Percentiles rank a stretch among this genome's conserved stretches.
These are phyloP conservation scores for Austroboletus sp. DNA, from an alignment of 1,284 basidiomycete species.

Conservation along the genomic window DNA sequence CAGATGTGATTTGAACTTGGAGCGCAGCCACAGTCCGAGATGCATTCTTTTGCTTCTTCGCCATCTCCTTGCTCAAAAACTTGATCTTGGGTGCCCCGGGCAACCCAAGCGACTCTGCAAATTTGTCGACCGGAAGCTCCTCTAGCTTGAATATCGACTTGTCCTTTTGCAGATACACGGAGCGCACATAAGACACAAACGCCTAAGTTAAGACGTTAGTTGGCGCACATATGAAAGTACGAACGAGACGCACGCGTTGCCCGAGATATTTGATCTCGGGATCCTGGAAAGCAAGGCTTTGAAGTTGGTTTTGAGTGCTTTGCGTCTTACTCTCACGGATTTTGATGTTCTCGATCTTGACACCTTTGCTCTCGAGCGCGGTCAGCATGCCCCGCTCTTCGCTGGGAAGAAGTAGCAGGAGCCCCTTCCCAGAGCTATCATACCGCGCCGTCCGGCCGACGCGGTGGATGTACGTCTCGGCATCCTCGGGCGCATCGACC, in stretches of 20 bases:
- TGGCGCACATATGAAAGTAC: not conserved
- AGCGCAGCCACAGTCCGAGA: constrained; percentile 40
- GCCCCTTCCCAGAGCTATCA: constrained; percentile 80
- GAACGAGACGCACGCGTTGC: constrained; percentile 62
- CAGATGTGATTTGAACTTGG: constrained; percentile 34
- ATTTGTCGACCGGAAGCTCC: constrained; percentile 77
- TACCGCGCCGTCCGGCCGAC: constrained; percentile 95
- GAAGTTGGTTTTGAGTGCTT: constrained; percentile 81
- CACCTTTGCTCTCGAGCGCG: constrained; percentile 66
- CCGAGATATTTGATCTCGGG: constrained; percentile 96
- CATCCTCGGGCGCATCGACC: constrained; percentile 95
- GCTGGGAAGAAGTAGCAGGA: constrained; percentile 81
- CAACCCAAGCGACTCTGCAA: constrained; percentile 84
- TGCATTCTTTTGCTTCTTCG: constrained; percentile 71
- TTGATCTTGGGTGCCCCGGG: constrained; percentile 96
- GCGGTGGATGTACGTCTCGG: constrained; percentile 96
- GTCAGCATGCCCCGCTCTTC: constrained; percentile 87
- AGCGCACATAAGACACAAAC: constrained; percentile 93
- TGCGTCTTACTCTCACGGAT: constrained; percentile 86
- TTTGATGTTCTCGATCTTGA: constrained; percentile 82
- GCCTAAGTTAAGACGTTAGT: constrained; percentile 51
- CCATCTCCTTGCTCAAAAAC: constrained; percentile 69
- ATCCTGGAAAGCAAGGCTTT: constrained; percentile 90
- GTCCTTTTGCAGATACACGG: constrained; percentile 89
- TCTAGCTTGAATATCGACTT: constrained; percentile 87